Evolutionary conservation across 164 flowering plant species (phyloP), one percentile per base, ranked within the genome.

Genomic region (Nelumbo lutea): DNA sequence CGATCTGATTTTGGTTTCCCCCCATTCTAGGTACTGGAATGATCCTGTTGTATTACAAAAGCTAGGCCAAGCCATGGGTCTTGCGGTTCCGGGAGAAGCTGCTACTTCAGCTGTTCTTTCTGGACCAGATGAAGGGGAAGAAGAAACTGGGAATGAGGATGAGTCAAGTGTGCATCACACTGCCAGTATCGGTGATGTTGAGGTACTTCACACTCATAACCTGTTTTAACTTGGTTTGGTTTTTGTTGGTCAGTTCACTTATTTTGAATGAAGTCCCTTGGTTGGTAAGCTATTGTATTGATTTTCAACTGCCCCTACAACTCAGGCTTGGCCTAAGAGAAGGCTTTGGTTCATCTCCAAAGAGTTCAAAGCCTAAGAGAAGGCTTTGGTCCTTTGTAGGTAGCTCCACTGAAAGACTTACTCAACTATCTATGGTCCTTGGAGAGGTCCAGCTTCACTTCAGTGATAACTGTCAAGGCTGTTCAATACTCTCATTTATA

Each of bases 11-110:
- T 59, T 5, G 13, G n/a, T 9, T 59, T 70, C 50, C 43, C 62
- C 50, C 43, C 62, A 4, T 57, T 67, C 5, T 71, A 94, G 97
- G 86, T 94, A 94, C 75, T 91, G 96, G 98, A 94, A 94, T 83
- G 98, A 94, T 75, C 88, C 89, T 72, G 98, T 91, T 5, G 96
- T 94, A 59, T 79, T 94, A 57, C 79, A 81, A 66, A 94, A 91
- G 79, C 68, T 93, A 72, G 97, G 98, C 10, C 93, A 93, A 81
- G 97, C 97, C 44, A 92, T 92, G 96, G 97, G 98, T 64, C 81
- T 89, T 71, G 86, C 90, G 11, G 85, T 73, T 76, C 6, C 85
- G 27, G 92, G 85, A 42, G 96, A 90, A 65, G 80, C 79, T 58
- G 80, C 84, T 9, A 68, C 86, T 70, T 81, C 91, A 68, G 76